Evolutionary conservation across 495 filamentous ascomycete species (phyloP).

Genomic region (Neurospora sp.): DNA sequence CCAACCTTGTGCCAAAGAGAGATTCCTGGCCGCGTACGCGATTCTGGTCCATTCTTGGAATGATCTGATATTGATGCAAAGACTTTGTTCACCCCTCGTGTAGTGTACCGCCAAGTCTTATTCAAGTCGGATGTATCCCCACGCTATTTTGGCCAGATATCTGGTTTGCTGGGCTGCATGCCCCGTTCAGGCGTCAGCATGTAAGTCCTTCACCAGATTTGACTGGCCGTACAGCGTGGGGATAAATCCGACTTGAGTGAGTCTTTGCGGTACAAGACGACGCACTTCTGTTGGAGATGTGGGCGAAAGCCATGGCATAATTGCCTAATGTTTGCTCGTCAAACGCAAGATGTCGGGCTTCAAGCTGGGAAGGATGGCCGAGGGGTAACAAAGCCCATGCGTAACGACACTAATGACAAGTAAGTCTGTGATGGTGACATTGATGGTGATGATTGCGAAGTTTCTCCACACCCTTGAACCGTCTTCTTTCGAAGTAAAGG

Average conservation of each 20-base stretch:
- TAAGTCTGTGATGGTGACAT: background rate
- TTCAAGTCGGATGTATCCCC: too few species aligned
- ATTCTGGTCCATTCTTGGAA: background rate
- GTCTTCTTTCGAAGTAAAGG: background rate
- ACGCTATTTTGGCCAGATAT: too few species aligned
- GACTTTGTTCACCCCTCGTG: background rate
- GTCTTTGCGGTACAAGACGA: background rate
- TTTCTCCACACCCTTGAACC: background rate
- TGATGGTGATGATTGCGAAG: background rate
- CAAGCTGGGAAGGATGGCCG: background rate
- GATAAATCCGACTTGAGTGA: too few species aligned
- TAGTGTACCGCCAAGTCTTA: background rate
- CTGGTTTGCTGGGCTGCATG: too few species aligned
- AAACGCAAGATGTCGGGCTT: background rate
- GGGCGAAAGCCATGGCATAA: background rate
- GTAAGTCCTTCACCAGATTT: too few species aligned
- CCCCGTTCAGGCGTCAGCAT: too few species aligned
- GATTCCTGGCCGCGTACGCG: background rate
- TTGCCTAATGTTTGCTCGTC: background rate
- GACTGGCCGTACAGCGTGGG: too few species aligned
- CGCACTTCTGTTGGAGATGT: background rate
- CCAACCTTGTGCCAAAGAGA: background rate
- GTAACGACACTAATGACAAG: background rate
- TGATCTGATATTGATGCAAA: background rate
- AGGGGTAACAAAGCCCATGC: background rate